Percentiles rank a stretch among this genome's conserved stretches.
phyloP scores from a whole-genome alignment of 1,284 basidiomycete species.

The Pisolithus thermaeus region DNA sequence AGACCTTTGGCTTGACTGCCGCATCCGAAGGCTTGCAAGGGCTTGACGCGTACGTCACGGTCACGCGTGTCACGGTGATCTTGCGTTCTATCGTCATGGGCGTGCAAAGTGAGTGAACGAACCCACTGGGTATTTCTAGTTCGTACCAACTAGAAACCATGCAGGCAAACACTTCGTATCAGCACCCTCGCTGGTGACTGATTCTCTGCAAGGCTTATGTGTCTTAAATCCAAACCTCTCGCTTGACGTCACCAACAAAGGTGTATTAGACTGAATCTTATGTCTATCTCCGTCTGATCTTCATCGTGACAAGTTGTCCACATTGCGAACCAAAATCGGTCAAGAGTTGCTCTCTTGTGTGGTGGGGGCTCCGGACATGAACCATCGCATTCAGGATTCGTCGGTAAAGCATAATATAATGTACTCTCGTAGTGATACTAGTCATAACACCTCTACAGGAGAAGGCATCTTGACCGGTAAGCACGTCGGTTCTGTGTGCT shows the following conservation, averaged over 20 bases:
- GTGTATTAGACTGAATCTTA: constrained; percentile 26
- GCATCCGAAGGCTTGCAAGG: not conserved
- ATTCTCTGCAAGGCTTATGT: constrained; percentile 72
- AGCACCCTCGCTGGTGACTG: constrained; percentile 64
- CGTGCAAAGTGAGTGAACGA: constrained; percentile 20
- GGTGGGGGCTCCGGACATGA: constrained; percentile 93
- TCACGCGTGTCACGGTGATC: not conserved
- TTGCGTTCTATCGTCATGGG: constrained; percentile 12
- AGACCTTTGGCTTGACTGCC: too few relatives aligned
- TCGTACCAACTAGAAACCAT: not conserved
- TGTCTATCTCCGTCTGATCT: not conserved
- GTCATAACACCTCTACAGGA: constrained; percentile 36
- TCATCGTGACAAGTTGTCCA: constrained; percentile 49
- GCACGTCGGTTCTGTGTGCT: constrained; percentile 5
- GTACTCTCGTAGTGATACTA: not conserved
- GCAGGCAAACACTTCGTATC: constrained; percentile 72
- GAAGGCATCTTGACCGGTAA: constrained; percentile 72
- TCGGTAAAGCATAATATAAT: constrained; percentile 40
- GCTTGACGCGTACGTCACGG: constrained; percentile 1
- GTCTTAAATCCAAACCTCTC: constrained; percentile 64
- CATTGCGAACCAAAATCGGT: constrained; percentile 47
- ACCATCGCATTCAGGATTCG: constrained; percentile 80
- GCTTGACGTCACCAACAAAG: constrained; percentile 63
- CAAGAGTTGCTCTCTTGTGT: constrained; percentile 78
- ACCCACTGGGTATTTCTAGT: not conserved